Evolutionary conservation across 805 yeast species (phyloP).

Genomic region (Metschnikowia dekortorum): DNA sequence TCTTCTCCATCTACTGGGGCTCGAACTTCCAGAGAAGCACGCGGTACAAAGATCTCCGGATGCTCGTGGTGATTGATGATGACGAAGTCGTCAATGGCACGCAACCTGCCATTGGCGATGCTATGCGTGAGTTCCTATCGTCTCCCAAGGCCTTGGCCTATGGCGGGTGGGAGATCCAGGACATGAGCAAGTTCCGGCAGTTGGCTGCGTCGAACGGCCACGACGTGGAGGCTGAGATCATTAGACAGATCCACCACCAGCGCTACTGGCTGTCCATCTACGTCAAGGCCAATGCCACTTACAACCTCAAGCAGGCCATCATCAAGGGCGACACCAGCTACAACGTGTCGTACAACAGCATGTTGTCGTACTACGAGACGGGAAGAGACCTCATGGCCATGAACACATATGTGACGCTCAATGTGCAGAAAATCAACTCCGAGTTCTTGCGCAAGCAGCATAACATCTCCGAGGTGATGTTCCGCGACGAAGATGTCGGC

Average conservation of each 20-base stretch:
- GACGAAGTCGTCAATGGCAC: conserved; percentile 19
- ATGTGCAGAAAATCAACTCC: conserved; percentile 33
- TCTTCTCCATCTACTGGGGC: conserved; percentile 49
- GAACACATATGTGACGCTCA: conserved; percentile 38
- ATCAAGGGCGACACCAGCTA: conserved; percentile 26
- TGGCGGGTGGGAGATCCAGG: conserved; percentile 37
- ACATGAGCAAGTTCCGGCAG: conserved; percentile 24
- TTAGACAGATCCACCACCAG: conserved; percentile 47
- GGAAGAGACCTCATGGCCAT: conserved; percentile 59
- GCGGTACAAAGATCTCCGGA: conserved; percentile 29
- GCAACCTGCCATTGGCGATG: conserved; percentile 27
- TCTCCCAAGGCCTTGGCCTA: conserved; percentile 16
- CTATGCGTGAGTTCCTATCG: conserved; percentile 12
- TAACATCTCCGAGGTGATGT: conserved; percentile 16
- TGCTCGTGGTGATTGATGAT: conserved; percentile 39
- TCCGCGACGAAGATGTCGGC: conserved; percentile 13
- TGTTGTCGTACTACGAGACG: conserved; percentile 51
- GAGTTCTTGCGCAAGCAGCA: conserved; percentile 25
- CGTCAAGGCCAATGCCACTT: conserved; percentile 46
- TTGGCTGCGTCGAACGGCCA: conserved; percentile 24
- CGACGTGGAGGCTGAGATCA: conserved; percentile 34
- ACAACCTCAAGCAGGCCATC: conserved; percentile 38
- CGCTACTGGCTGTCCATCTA: conserved; percentile 62
- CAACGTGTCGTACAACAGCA: conserved; percentile 24
- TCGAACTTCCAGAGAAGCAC: conserved; percentile 30